Conservation (phyloP, 1,139 yeast genomes). For the Suzukiozyma palmioleophila region DNA sequence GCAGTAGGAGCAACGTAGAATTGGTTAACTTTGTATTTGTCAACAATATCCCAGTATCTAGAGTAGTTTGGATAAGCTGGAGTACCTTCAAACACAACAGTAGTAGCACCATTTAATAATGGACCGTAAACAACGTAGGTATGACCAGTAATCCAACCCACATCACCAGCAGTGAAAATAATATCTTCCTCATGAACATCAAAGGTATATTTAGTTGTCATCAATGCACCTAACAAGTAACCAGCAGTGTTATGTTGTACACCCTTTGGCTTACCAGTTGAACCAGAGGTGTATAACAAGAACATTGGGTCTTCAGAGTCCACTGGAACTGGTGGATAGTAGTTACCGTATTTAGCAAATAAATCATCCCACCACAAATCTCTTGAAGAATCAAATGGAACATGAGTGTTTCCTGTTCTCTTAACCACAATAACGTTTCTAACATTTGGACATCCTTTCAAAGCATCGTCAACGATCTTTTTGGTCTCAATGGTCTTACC, state of each 20-base stretch:
- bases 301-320: slow-evolving; percentile 60
- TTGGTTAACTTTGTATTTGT: slow-evolving; percentile 71
- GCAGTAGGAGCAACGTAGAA: slow-evolving; percentile 93
- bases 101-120: slow-evolving; percentile 69
- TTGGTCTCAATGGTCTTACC: slow-evolving; percentile 81
- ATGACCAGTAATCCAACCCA: slow-evolving; percentile 90
- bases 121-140: slow-evolving; percentile 84
- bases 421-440: slow-evolving; percentile 65
- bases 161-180: slow-evolving; percentile 81
- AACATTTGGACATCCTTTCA: slow-evolving; percentile 65
- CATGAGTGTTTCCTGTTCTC: slow-evolving; percentile 66
- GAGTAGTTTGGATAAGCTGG: slow-evolving; percentile 80
- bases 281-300: slow-evolving; percentile 63
- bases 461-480: slow-evolving; percentile 78
- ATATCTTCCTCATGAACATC: slow-evolving; percentile 71
- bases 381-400: slow-evolving; percentile 57
- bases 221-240: slow-evolving; percentile 63
- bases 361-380: slow-evolving; percentile 86
- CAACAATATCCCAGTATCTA: slow-evolving; percentile 82
- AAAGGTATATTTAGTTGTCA: slow-evolving; percentile 71
- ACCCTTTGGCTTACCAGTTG: slow-evolving; percentile 70
- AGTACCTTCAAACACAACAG: slow-evolving; percentile 82
- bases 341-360: slow-evolving; percentile 59
- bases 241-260: slow-evolving; percentile 78
- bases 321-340: slow-evolving; percentile 58